Percentiles rank a stretch among this genome's conserved stretches.
phyloP scores from a whole-genome alignment of 768 basidiomycete genomes.

The Lactarius evosmus region DNA sequence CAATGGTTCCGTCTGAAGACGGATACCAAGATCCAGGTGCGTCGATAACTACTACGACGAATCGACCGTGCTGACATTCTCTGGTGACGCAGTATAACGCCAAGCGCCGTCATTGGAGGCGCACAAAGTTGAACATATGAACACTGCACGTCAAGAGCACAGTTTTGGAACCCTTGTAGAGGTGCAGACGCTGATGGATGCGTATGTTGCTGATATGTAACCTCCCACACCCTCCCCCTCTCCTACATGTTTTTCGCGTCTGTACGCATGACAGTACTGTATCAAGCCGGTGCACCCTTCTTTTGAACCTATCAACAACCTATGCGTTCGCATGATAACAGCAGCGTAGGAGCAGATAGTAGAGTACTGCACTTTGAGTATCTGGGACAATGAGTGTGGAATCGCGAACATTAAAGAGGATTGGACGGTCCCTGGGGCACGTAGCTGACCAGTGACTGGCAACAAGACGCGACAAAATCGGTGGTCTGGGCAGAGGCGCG shows the following conservation, averaged over 20 bases:
- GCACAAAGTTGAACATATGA: conserved; percentile 98
- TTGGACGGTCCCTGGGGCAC: no score
- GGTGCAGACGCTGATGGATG: no score
- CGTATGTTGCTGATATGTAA: not conserved
- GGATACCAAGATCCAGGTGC: conserved; percentile 90
- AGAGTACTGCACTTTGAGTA: no score
- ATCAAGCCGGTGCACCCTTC: no score
- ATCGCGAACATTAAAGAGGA: no score
- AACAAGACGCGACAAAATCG: no score
- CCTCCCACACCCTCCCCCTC: not conserved
- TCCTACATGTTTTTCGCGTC: not conserved
- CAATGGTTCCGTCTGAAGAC: conserved; percentile 99
- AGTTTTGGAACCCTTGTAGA: not conserved
- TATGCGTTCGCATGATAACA: not conserved
- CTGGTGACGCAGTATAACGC: conserved; percentile 67
- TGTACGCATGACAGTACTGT: no score
- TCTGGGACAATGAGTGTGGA: no score
- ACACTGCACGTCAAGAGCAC: not conserved
- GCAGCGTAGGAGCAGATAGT: not conserved
- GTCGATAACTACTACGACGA: conserved; percentile 3
- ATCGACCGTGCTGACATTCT: not conserved
- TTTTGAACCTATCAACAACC: not conserved
- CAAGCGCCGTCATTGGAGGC: conserved; percentile 98
- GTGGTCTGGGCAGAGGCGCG: not conserved
- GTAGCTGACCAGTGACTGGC: no score